Base-by-base conservation (phyloP, 192 early-diverging fungal genomes). In the Backusella parvicylindrica region DNA sequence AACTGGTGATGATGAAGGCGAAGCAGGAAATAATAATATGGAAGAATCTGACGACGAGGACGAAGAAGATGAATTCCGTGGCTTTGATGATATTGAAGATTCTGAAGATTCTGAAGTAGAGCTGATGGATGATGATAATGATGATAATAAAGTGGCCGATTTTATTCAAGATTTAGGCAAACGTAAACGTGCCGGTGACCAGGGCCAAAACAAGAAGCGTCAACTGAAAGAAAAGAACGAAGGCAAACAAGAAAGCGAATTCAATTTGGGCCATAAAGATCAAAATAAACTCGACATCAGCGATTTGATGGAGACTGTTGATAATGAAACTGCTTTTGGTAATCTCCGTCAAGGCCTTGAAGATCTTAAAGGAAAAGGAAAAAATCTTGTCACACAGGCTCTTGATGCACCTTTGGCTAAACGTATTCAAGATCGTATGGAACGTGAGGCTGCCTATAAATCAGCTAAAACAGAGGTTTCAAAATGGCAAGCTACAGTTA, bases 361-460 rank as follows among this genome's bases (percentile, higher is more conserved):
- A 50, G 79, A 73, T 7, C 76, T 95, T 23, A 85, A 88, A 18
- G 84, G 86, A 70, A 84, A 90, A 75, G 81, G 82, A 23, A 82
- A 82, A 68, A 50, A 71, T 23, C 35, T 43, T 2, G 33, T 53
- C 23, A 76, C 81, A 21, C 80, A 82, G 11, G 84, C 87, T 6
- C 67, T 95, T 7, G 75, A 87, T 15, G 95, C 94, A 0, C 97
- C 97, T 6, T 74, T 98, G 31, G 91, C 95, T 26, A 87, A 89
- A 72, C 88, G 94, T 41, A 81, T 94, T 49, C 94, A 96, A 80
- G 95, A 97, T 73, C 89, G 91, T 32, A 79, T 95, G 70, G 92
- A 95, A 73, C 92, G 98, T 40, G 77, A 91, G 63, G 98, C 89
- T 18, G 98, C 97, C 3, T 96, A 94, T 66, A 83, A 88, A n/a